phyloP scores from a whole-genome alignment of 2,329 filamentous ascomycete species.

The Stachybotrys chlorohalonatus region DNA sequence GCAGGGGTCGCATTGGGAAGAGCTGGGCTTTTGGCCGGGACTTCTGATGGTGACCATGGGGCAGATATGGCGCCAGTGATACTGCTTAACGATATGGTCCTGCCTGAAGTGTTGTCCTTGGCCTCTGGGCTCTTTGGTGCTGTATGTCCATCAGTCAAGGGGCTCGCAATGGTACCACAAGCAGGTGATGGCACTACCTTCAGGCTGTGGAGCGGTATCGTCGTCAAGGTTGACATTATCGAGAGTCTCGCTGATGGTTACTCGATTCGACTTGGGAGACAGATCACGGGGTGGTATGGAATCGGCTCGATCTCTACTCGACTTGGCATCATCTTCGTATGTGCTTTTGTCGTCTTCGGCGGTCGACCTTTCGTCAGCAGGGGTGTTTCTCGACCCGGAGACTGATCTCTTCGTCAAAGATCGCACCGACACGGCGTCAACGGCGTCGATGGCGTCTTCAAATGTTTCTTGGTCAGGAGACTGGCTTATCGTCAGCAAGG shows the following conservation, averaged over 20 bases:
- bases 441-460: conserved; percentile 68
- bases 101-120: conserved; percentile 33
- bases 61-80: conserved; percentile 64
- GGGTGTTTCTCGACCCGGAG: conserved; percentile 21
- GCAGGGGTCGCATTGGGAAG: conserved; percentile 20
- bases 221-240: conserved; percentile 61
- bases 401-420: conserved; percentile 48
- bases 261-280: conserved; percentile 30
- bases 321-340: conserved; percentile 1
- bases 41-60: conserved; percentile 56
- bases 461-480: conserved; percentile 41
- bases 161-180: neutral
- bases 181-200: conserved; percentile 17
- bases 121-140: conserved; percentile 22
- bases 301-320: conserved; percentile 10
- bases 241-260: conserved; percentile 38
- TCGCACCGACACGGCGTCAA: conserved; percentile 53
- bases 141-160: conserved; percentile 11
- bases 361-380: conserved; percentile 6
- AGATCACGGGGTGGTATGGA: conserved; percentile 20
- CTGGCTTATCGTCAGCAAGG: conserved; percentile 14
- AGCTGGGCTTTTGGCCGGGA: conserved; percentile 35
- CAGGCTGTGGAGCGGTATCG: conserved; percentile 29
- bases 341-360: conserved; percentile 4
- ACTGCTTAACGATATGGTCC: conserved; percentile 56